phyloP scores from a whole-genome alignment of 805 yeast genomes.

The Citeromyces nyonsensis region DNA sequence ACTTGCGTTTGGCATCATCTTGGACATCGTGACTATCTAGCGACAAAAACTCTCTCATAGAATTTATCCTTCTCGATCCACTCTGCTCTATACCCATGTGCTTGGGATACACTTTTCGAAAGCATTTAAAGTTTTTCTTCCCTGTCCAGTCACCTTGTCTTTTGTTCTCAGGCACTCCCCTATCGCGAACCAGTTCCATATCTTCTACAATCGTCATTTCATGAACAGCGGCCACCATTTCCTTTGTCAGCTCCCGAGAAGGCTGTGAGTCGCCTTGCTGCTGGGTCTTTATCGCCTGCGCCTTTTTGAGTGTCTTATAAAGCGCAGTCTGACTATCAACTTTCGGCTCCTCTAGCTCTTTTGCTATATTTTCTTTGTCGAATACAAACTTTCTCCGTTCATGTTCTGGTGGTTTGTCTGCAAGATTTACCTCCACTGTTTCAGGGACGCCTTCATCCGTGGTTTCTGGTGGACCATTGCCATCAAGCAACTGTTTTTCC shows the following conservation, averaged over 20 bases:
- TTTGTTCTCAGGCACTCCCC: background rate
- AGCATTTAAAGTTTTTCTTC: slow-evolving; percentile 1
- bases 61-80: background rate
- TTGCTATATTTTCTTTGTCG: too few species aligned
- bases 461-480: too few species aligned
- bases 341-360: too few species aligned
- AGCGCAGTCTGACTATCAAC: background rate
- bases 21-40: background rate
- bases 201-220: background rate
- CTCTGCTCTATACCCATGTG: background rate
- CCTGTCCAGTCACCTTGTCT: background rate
- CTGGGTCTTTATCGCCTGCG: slow-evolving; percentile 1
- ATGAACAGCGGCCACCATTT: background rate
- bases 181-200: background rate
- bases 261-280: background rate
- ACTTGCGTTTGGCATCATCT: background rate
- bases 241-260: background rate
- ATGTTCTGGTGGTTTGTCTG: too few species aligned
- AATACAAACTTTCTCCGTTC: too few species aligned
- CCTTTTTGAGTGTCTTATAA: background rate
- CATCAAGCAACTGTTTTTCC: too few species aligned
- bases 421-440: too few species aligned
- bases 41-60: background rate
- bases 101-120: background rate
- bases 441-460: too few species aligned